Evolutionary conservation across 2,329 filamentous ascomycete genomes (phyloP).

Genomic region (Alternaria sp.): DNA sequence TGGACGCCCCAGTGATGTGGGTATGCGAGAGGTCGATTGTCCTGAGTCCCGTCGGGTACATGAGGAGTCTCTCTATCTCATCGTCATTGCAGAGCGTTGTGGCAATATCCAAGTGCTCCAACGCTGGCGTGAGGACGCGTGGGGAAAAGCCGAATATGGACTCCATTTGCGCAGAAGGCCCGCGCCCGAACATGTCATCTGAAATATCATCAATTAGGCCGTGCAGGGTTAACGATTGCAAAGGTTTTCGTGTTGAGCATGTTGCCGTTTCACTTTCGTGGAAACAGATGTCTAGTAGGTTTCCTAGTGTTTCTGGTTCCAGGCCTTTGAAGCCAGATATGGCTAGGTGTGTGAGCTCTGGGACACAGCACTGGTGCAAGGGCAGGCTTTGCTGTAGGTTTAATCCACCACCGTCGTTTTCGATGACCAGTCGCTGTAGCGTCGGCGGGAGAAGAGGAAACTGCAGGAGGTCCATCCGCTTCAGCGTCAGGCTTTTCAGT

Average conservation of each 20-base stretch:
- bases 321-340: conserved; percentile 18
- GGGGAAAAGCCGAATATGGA: conserved; percentile 22
- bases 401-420: background rate
- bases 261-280: background rate
- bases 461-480: background rate
- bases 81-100: conserved; percentile 36
- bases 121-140: conserved; percentile 29
- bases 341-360: conserved; percentile 25
- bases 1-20: conserved; percentile 49
- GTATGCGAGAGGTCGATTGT: conserved; percentile 46
- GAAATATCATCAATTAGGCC: background rate
- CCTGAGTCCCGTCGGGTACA: conserved; percentile 22
- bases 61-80: conserved; percentile 35
- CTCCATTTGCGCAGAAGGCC: background rate
- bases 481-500: conserved; percentile 21
- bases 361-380: background rate
- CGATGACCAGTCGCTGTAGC: conserved; percentile 20
- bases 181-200: background rate
- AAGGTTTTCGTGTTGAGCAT: background rate
- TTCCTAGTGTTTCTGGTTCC: conserved; percentile 2
- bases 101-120: conserved; percentile 24
- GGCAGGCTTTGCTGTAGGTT: background rate
- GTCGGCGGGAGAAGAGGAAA: conserved; percentile 15
- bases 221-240: conserved; percentile 2
- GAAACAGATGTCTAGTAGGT: conserved; percentile 16